A percentile compares a stretch with the other conserved stretches of the same genome.
Evolutionary conservation across 2,329 filamentous ascomycete genomes (phyloP).

Genomic region (Penicillium sp.): DNA sequence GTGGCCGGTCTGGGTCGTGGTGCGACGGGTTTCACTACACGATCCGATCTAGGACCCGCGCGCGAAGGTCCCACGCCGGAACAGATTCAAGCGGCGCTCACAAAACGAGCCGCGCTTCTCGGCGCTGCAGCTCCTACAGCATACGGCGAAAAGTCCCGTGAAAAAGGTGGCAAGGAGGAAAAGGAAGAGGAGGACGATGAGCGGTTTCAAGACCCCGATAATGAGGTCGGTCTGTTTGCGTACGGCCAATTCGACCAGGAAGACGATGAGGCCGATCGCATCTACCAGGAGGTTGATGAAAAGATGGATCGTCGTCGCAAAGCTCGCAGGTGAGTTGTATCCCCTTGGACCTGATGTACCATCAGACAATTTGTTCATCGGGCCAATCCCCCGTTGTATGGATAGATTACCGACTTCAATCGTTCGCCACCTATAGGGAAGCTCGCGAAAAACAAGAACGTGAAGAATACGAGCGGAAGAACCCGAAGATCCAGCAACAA

Average conservation of each 20-base stretch:
- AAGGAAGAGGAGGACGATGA: conserved; percentile 71
- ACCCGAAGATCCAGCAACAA: conserved; percentile 96
- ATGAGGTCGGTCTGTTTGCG: conserved; percentile 91
- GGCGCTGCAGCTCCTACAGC: conserved; percentile 65
- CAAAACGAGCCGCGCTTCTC: conserved; percentile 82
- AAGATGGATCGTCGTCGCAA: conserved; percentile 90
- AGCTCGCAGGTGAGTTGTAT: conserved; percentile 69
- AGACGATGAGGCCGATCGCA: conserved; percentile 93
- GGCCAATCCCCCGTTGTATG: conserved; percentile 52
- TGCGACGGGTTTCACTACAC: conserved; percentile 95
- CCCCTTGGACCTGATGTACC: conserved; percentile 16
- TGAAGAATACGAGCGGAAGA: conserved; percentile 93
- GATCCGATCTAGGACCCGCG: conserved; percentile 91
- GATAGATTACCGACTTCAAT: conserved; percentile 71
- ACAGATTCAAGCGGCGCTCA: conserved; percentile 95
- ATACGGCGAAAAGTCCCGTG: conserved; percentile 62
- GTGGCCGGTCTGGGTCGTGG: conserved; percentile 96
- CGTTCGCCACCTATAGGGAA: conserved; percentile 67
- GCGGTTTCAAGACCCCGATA: conserved; percentile 91
- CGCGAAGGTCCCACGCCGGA: conserved; percentile 94
- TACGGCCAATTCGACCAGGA: conserved; percentile 95
- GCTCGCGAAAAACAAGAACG: conserved; percentile 83
- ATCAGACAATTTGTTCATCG: conserved; percentile 59
- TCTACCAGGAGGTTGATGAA: conserved; percentile 93
- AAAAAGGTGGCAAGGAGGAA: conserved; percentile 55